Evolutionary conservation across 108 stramenopile genomes (phyloP), one percentile per base, ranked within the genome.

Genomic region (Mediolabrus comicus): DNA sequence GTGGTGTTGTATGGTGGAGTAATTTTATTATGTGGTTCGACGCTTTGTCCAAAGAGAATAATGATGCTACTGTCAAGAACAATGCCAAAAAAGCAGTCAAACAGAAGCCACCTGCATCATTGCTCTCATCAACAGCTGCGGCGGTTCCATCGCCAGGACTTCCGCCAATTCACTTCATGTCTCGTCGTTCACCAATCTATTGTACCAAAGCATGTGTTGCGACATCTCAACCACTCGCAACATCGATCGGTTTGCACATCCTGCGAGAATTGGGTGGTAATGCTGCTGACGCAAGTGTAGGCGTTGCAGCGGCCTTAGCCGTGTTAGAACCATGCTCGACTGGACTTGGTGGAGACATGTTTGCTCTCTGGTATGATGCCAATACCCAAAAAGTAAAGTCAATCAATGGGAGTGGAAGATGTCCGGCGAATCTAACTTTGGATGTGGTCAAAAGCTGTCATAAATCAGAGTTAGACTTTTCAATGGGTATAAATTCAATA

Each of bases 311-410:
- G 2, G 84, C 90, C 3, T 66, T 94, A 59, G 75, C 86, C 22
- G 93, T 94, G 1, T 74, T 82, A 12, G 66, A 70, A 12, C 69
- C 69, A 16, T 72, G 65, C 67, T 62, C 67, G 38, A 65, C 67
- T 14, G 69, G 70, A 6, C 51, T 82, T 4, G 81, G 81, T 0
- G 93, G 93, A 5, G 93, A 94, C 65, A 90, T 90, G 89, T 91
- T 94, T 72, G 88, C 86, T 29, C 83, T 99, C 14, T 97, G 91
- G 77, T 99, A 87, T 69, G 90, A 96, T 56, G 86, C 90, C 9
- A 34, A 59, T 1, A 81, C 67, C 0, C 74, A 73, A 27, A 62
- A 66, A 24, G 97, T 98, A 6, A 65, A 81, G 26, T 85, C 84
- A 16, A 59, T 98, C 41, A 98, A 98, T 67, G 98, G 97, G 3